Evolutionary conservation across 192 early-diverging fungal genomes (phyloP), one percentile per base, ranked within the genome.

Genomic region (Gaertneriomyces semiglobifer): DNA sequence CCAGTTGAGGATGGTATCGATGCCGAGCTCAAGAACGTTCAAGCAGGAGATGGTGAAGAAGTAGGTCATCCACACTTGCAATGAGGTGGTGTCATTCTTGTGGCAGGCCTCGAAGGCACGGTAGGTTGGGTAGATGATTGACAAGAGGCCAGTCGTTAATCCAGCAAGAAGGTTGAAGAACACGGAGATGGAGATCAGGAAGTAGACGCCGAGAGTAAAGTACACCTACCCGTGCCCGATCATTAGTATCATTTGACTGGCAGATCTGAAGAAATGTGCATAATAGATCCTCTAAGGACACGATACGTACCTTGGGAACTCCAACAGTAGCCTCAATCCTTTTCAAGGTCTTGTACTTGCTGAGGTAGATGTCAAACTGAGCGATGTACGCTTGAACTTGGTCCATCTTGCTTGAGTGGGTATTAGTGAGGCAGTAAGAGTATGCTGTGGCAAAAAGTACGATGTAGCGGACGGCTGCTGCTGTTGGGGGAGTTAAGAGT

Each of bases 131-230:
- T 77, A 76, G 25, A 70, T 64, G 63, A 73, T 54, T 6, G 74
- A 66, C 39, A 76, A 51, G 14, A 74, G 43, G 51, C 44, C 56
- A 25, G 74, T 76, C 39, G 78, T 75, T 56, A 79, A 66, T 45
- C 67, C 69, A 69, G 75, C 74, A 16, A 47, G 62, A 25, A 79
- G 56, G 53, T 79, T 66, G 74, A 79, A 79, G 53, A 79, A 70
- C 9, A 79, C 74, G 11, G 78, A 79, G 62, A 79, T 58, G 60
- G 78, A 71, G 44, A 65, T 63, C 18, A 79, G 52, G 46, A 74
- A 16, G 68, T 77, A 71, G 12, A 71, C 54, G 47, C 59, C 72
- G 5, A 73, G 45, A 19, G 71, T 70, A 48, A 76, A 68, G 66
- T 72, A 75, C 4, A 63, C 60, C 68, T 70, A 50, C 16, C 16